Base-by-base conservation (phyloP, 2,329 filamentous ascomycete genomes). In the Sporothrix euskadiensis region DNA sequence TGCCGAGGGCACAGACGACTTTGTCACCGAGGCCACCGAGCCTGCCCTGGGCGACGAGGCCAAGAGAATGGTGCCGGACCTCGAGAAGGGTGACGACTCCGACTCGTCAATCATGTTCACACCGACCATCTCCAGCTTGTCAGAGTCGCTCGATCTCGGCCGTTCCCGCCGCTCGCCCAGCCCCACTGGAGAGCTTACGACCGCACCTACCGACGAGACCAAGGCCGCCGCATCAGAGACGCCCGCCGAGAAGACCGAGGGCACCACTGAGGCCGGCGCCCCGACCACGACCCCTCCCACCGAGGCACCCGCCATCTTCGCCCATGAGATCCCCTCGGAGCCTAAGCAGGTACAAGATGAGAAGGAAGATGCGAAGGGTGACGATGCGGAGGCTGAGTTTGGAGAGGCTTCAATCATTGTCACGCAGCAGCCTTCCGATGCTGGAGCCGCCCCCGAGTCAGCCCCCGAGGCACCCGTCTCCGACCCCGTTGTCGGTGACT, bases 401-500 rank as follows among this genome's bases (percentile, higher is more conserved):
- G 78, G 76, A n/a, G 80, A 82, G 7, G 75, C 75, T 0, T 80
- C 80, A 1, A 78, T 79, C 30, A 66, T 79, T 10, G 77, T 79
- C 32, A 78, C 76, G 4, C 79, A 78, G 32, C 76, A 77, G 39
- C 72, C 71, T 4, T 8, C 73, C 1, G 78, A 78, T 19, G 73
- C 65, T 4, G 57, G 57, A 5, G 9, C 68, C 0, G 19, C 22
- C 0, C 68, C 47, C 14, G 65, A 57, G 5, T 12, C 74, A 0
- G 26, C 73, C 1, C 10, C 41, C 9, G 56, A 30, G 14, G 61
- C 61, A 0, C 39, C 30, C 16, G n/a, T 32, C 0, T 74, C 77
- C 9, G 86, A 88, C 44, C 92, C 94, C 2, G 94, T 99, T 30
- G 96, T 99, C 12, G 96, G 96, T 70, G 96, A 99, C 81, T 92